Base-by-base conservation (phyloP, 257 asterid species). In the Lavandula angustifolia region DNA sequence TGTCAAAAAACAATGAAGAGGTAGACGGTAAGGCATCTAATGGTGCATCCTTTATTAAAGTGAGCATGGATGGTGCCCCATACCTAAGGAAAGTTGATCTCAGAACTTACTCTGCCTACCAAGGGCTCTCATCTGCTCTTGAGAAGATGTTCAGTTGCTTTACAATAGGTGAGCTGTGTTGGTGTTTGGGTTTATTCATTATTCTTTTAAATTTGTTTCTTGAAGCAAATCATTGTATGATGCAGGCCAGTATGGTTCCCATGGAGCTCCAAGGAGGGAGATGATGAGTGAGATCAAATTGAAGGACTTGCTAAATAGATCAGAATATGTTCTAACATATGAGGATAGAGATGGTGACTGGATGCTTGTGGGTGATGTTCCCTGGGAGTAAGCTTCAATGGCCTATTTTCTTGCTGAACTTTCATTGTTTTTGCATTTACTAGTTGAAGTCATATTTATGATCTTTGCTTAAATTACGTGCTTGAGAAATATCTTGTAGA, bases 351-450 rank as follows among this genome's bases (percentile, higher is more conserved):
- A 86, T 79, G 88, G 85, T 29, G 94, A 86, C 70, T 83, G 90
- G 94, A 85, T 85, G 94, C 94, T 85, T 47, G 89, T 85, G 10
- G 89, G 94, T 43, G 94, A 86, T 79, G 94, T 83, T 12, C 94
- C 90, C 9, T 86, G 94, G 94, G 90, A 81, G 94, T 86, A 78
- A 83, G 86, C 47, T 58, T 14, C 56, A 10, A 66, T 32, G 7
- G 1, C 52, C 18, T 52, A 31, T 52, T 54, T 44, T 53, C 5
- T 27, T 37, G 51, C 18, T 12, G 10, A 22, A 9, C 18, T 33
- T 18, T 52, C 2, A 16, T 54, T 8, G 10, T 22, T 10, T 54
- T 31, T 52, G 17, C 31, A n/a, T 60, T 42, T 69, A 40, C 41
- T 9, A 31, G 43, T 37, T 48, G 18, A 38, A 17, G 10, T 33